A percentile compares a stretch with the other conserved stretches of the same genome.
Conservation (phyloP, 2,329 filamentous ascomycete genomes). For the Ambrosiella xylebori region DNA sequence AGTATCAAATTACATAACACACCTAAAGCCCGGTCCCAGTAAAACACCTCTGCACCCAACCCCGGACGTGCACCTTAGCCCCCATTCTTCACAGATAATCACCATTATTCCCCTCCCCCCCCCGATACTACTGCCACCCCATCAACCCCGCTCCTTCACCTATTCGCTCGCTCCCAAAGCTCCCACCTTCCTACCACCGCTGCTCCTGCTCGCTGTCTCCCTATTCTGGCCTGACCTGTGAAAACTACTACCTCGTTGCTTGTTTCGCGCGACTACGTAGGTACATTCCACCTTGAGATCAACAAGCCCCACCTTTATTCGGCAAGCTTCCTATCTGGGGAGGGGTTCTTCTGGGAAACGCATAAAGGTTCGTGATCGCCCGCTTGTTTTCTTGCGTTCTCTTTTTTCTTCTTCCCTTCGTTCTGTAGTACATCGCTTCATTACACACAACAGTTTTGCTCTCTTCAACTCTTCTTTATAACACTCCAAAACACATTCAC, state of each 20-base stretch:
- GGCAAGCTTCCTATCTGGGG: background rate
- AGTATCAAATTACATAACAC: too few relatives aligned
- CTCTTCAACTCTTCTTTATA: slow-evolving; percentile 1
- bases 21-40: too few relatives aligned
- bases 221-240: too few relatives aligned
- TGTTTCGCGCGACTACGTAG: background rate
- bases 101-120: background rate
- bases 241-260: background rate
- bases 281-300: background rate
- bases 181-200: too few relatives aligned
- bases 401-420: background rate
- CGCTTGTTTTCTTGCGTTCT: background rate
- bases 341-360: background rate
- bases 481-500: slow-evolving; percentile 14
- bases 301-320: background rate
- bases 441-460: background rate
- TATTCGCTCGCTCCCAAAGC: too few relatives aligned
- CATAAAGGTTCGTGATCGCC: background rate
- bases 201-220: too few relatives aligned
- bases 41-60: too few relatives aligned
- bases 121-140: background rate
- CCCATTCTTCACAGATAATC: background rate
- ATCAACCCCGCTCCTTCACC: too few relatives aligned
- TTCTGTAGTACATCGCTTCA: background rate
- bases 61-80: too few relatives aligned